These are phyloP conservation scores for Hypoxylon rubiginosum DNA, from an alignment of 2,329 filamentous ascomycete species.

Conservation along the genomic window DNA sequence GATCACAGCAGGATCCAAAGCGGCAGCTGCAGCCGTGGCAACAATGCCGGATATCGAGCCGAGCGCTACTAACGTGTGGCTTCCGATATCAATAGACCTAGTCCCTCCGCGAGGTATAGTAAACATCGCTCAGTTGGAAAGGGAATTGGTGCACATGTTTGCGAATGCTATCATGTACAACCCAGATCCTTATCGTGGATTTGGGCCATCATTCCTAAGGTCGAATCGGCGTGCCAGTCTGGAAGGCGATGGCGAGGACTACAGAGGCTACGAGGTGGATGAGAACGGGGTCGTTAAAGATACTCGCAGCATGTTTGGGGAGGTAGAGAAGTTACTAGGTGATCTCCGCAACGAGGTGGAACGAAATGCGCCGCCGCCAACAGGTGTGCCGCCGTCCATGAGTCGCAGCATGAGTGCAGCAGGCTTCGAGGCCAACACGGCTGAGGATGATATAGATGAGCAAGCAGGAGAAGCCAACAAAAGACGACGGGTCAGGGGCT, in stretches of 20 bases:
- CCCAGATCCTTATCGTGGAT: slow-evolving; percentile 79
- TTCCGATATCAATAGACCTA: slow-evolving; percentile 81
- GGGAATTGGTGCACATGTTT: slow-evolving; percentile 96
- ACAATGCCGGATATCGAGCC: slow-evolving; percentile 72
- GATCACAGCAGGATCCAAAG: slow-evolving; percentile 79
- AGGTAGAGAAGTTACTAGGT: slow-evolving; percentile 83
- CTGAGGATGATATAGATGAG: slow-evolving; percentile 64
- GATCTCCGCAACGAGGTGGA: slow-evolving; percentile 80
- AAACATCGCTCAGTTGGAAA: slow-evolving; percentile 92
- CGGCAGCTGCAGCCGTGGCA: slow-evolving; percentile 71
- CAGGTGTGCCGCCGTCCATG: slow-evolving; percentile 43
- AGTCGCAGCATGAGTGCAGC: slow-evolving; percentile 52
- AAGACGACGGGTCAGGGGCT: slow-evolving; percentile 51
- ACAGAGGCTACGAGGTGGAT: slow-evolving; percentile 74
- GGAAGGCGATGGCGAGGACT: slow-evolving; percentile 56
- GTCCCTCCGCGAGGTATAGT: slow-evolving; percentile 90
- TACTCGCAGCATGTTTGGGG: slow-evolving; percentile 88
- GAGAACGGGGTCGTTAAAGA: slow-evolving; percentile 91
- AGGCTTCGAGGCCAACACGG: slow-evolving; percentile 59
- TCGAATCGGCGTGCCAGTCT: slow-evolving; percentile 52
- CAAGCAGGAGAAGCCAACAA: slow-evolving; percentile 57
- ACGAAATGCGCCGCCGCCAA: slow-evolving; percentile 56
- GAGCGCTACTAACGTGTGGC: slow-evolving; percentile 68
- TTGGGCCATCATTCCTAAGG: slow-evolving; percentile 72
- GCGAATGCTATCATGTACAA: slow-evolving; percentile 99